Percentiles rank a stretch among this genome's conserved stretches.
Evolutionary conservation across 2,329 filamentous ascomycete species (phyloP).

Genomic region (Colletotrichum agaves): DNA sequence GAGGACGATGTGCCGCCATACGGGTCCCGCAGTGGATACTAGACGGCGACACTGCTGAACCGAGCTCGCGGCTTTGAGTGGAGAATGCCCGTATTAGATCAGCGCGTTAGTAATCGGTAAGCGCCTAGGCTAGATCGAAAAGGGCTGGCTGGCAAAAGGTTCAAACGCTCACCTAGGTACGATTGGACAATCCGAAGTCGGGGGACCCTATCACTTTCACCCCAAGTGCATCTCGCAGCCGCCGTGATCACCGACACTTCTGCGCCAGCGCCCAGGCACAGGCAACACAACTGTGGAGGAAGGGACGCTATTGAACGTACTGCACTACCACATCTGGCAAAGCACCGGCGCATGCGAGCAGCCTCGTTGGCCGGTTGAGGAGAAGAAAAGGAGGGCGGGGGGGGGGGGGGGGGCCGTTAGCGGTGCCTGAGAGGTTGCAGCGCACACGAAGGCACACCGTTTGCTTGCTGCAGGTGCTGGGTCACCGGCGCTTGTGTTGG

Average conservation of each 20-base stretch:
- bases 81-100: background rate
- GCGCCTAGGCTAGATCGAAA: slow-evolving; percentile 21
- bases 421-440: slow-evolving; percentile 24
- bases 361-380: background rate
- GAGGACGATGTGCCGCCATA: slow-evolving; percentile 19
- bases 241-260: slow-evolving; percentile 21
- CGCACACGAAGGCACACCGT: background rate
- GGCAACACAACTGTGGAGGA: background rate
- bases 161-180: slow-evolving; percentile 19
- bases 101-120: slow-evolving; percentile 15
- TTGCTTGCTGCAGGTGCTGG: slow-evolving; percentile 26
- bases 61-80: slow-evolving; percentile 21
- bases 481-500: slow-evolving; percentile 16
- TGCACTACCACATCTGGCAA: slow-evolving; percentile 8
- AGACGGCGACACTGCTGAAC: background rate
- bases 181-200: background rate
- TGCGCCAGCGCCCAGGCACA: background rate
- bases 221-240: slow-evolving; percentile 16
- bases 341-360: slow-evolving; percentile 8
- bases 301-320: slow-evolving; percentile 16
- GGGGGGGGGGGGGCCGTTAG: background rate
- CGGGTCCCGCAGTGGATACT: slow-evolving; percentile 11
- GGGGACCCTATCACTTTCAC: background rate
- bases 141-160: no score
- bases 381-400: no score